phyloP scores from a whole-genome alignment of 176 grass and related monocot species.

The Bromus sterilis region DNA sequence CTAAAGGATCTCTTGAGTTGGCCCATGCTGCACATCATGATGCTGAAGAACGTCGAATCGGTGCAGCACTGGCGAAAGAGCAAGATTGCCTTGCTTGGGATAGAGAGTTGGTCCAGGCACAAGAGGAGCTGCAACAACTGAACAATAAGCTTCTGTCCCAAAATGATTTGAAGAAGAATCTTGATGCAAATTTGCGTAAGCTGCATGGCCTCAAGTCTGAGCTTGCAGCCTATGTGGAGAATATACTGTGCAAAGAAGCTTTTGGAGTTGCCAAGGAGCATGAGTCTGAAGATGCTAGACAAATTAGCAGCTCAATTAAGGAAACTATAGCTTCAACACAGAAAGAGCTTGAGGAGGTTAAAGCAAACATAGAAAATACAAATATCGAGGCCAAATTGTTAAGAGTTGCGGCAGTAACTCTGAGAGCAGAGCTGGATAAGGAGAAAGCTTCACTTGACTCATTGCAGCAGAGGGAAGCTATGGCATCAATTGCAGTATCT shows the following conservation, averaged over 20 bases:
- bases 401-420: conserved; percentile 36
- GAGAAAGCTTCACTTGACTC: conserved; percentile 47
- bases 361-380: conserved; percentile 52
- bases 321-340: conserved; percentile 44
- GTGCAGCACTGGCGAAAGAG: conserved; percentile 53
- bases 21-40: conserved; percentile 84
- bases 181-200: conserved; percentile 48
- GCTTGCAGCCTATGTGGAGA: conserved; percentile 53
- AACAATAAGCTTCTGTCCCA: conserved; percentile 42
- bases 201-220: conserved; percentile 59
- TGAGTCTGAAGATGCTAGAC: conserved; percentile 36
- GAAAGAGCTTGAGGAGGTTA: conserved; percentile 72
- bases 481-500: conserved; percentile 67
- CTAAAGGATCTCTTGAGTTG: conserved; percentile 78
- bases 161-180: conserved; percentile 50
- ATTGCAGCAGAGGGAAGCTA: conserved; percentile 71
- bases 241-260: conserved; percentile 57
- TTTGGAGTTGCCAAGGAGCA: conserved; percentile 2
- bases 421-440: conserved; percentile 56
- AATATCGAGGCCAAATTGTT: conserved; percentile 55
- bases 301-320: conserved; percentile 26
- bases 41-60: conserved; percentile 76
- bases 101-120: conserved; percentile 55
- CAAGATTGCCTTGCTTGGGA: conserved; percentile 72
- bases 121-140: conserved; percentile 63